Percentiles rank a stretch among this genome's conserved stretches.
These are phyloP conservation scores for Fulvia fulva DNA, from an alignment of 2,329 filamentous ascomycete genomes.

Conservation along the genomic window DNA sequence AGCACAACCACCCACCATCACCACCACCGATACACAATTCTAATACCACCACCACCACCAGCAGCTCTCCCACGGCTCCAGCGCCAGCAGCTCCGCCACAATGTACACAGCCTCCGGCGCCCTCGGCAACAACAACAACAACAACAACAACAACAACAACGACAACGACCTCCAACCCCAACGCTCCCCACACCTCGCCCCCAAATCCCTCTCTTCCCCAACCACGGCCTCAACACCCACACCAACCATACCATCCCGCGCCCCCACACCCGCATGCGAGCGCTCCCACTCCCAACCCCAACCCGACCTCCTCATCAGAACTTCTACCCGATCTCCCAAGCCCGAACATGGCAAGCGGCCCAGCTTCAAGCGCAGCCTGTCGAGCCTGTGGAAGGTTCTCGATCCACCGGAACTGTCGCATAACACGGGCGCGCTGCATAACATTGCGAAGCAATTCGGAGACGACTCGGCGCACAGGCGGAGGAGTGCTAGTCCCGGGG, in stretches of 20 bases:
- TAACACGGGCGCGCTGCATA: constrained; percentile 14
- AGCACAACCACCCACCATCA: not conserved
- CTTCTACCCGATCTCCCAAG: not conserved
- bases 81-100: not conserved
- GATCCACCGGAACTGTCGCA: constrained; percentile 13
- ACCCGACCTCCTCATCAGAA: constrained; percentile 3
- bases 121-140: not conserved
- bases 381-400: constrained; percentile 15
- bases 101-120: not conserved
- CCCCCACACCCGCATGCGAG: not conserved
- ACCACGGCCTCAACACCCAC: not conserved
- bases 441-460: constrained; percentile 9
- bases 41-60: not conserved
- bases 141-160: too few species aligned
- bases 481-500: not conserved
- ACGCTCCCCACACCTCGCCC: not conserved
- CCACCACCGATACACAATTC: not conserved
- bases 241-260: not conserved
- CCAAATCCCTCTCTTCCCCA: not conserved
- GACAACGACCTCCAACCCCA: not conserved
- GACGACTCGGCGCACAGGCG: not conserved
- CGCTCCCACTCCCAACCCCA: not conserved
- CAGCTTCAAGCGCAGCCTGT: constrained; percentile 10
- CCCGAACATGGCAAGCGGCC: constrained; percentile 9
- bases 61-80: not conserved